Evolutionary conservation across 192 early-diverging fungal species (phyloP), one percentile per base, ranked within the genome.

Genomic region (Backusella morwellensis): DNA sequence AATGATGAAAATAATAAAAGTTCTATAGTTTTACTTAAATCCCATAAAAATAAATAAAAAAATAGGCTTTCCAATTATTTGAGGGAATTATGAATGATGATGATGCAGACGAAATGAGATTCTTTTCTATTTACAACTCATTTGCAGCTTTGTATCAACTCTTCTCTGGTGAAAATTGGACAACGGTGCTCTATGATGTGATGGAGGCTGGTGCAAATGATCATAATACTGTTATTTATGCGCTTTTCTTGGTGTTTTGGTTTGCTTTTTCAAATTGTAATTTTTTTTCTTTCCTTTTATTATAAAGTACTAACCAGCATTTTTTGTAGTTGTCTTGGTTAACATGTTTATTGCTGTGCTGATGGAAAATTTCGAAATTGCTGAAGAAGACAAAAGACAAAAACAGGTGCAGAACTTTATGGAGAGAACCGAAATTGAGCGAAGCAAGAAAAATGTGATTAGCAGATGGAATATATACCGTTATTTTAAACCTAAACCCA

Each of bases 271-370:
- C 89, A 9, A 90, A 90, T 50, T 90, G 89, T 90, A 88, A 77
- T 29, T 29, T 63, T 63, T 29, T 11, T 3, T 5, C 17, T 35
- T 34, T 14, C 2, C 36, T 9, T 23, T 59, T 59, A 23, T 1
- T 23, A 40, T 17, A 1, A 32, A 42, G 17, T 66, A 32, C 66
- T 23, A 38, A 40, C 14, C 70, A 42, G 26, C 52, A 41, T 72
- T 76, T 44, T n/a, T 19, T n/a, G 1, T 72, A 90, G 89, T 90
- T 75, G 84, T 91, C 3, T 67, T 91, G 47, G 76, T 91, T 19
- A 91, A 89, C 68, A 91, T 91, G 90, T 82, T 91, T 29, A 89
- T 91, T 72, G 88, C 88, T n/a, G 84, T 91, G 47, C 78, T 91
- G 23, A 87, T 88, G 85, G 90, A 91, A 74, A 91, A 91, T 68